Percentiles rank a stretch among this genome's conserved stretches.
phyloP scores from a whole-genome alignment of 192 early-diverging fungal genomes.

The Entomortierella lignicola region DNA sequence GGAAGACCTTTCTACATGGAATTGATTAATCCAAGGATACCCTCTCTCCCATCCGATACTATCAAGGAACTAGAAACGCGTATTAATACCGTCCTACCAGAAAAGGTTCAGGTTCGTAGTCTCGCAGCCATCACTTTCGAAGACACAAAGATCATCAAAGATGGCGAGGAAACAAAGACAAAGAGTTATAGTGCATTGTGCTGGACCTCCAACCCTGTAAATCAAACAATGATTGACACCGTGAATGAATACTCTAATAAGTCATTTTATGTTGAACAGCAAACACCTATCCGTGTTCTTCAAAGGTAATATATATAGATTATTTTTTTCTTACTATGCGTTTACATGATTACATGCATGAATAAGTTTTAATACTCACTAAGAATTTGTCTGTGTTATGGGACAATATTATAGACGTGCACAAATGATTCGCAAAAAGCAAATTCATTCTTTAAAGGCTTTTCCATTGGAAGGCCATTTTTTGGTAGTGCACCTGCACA shows the following conservation, averaged over 20 bases:
- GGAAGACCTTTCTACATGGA: slow-evolving; percentile 95
- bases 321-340: no score
- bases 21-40: slow-evolving; percentile 79
- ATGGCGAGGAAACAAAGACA: slow-evolving; percentile 79
- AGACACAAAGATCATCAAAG: slow-evolving; percentile 73
- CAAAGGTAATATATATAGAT: slow-evolving; percentile 72
- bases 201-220: slow-evolving; percentile 71
- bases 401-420: slow-evolving; percentile 53
- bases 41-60: slow-evolving; percentile 43
- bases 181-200: slow-evolving; percentile 80
- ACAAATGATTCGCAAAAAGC: slow-evolving; percentile 67
- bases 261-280: slow-evolving; percentile 69
- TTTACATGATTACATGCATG: no score
- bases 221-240: slow-evolving; percentile 60
- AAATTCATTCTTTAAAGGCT: slow-evolving; percentile 63
- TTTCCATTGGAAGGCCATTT: slow-evolving; percentile 62
- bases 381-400: not conserved
- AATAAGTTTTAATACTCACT: not conserved
- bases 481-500: slow-evolving; percentile 75
- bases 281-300: slow-evolving; percentile 78
- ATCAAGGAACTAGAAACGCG: slow-evolving; percentile 61
- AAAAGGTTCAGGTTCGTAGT: slow-evolving; percentile 65
- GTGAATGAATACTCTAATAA: slow-evolving; percentile 62
- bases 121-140: slow-evolving; percentile 51
- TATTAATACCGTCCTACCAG: slow-evolving; percentile 54